Conservation (phyloP, 768 basidiomycete genomes). For the Dentipellis fragilis region DNA sequence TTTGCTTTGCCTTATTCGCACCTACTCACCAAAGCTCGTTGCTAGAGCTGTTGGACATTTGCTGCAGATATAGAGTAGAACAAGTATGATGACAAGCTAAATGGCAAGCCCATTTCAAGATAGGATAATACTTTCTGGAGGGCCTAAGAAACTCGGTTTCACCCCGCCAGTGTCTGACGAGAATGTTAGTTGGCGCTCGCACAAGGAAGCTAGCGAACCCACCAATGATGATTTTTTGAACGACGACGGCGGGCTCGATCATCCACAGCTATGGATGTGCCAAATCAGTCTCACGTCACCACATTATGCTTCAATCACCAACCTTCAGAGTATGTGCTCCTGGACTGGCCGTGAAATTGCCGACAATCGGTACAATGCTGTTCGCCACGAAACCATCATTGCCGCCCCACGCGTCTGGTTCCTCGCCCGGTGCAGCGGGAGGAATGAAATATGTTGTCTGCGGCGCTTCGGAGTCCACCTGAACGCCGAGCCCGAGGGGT, state of each 20-base stretch:
- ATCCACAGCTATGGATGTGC: constrained; percentile 29
- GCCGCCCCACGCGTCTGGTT: constrained; percentile 38
- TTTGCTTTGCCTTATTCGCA: no score
- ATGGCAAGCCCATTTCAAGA: not conserved
- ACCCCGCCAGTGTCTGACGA: not conserved
- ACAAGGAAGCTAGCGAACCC: constrained; percentile 2
- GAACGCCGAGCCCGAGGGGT: constrained; percentile 41
- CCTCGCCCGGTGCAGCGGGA: constrained; percentile 30
- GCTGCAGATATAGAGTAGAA: no score
- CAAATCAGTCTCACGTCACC: not conserved
- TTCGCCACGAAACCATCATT: constrained; percentile 45
- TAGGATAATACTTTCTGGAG: not conserved
- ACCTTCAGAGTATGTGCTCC: constrained; percentile 49
- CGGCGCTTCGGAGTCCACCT: constrained; percentile 34
- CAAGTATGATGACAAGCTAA: no score
- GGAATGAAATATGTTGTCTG: constrained; percentile 39
- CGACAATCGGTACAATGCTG: constrained; percentile 31
- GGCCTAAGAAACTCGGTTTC: not conserved
- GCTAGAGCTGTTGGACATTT: no score
- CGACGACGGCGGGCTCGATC: constrained; percentile 49
- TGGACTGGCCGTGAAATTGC: constrained; percentile 30
- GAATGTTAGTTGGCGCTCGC: not conserved
- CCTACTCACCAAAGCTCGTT: no score
- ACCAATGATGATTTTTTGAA: constrained; percentile 57
- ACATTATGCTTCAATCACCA: not conserved